These are phyloP conservation scores for Sporothrix schenckii DNA, from an alignment of 2,329 filamentous ascomycete genomes.

Conservation along the genomic window DNA sequence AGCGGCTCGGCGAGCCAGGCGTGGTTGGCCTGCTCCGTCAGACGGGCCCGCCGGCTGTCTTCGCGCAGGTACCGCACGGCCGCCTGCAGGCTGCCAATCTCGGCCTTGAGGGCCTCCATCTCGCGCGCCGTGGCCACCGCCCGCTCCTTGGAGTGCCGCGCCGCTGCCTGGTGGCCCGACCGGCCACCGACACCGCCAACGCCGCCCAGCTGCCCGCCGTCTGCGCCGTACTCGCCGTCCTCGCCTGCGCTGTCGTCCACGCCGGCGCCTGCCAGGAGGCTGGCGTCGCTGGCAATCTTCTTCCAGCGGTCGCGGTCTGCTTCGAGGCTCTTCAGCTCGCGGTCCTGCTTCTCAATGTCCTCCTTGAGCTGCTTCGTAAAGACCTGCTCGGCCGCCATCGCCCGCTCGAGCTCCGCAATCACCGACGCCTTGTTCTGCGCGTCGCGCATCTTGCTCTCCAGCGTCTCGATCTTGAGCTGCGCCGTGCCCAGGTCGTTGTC, in stretches of 20 bases:
- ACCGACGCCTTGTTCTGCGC: conserved; percentile 74
- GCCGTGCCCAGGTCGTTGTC: conserved; percentile 85
- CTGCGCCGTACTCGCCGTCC: not conserved
- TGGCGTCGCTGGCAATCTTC: conserved; percentile 67
- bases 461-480: conserved; percentile 88
- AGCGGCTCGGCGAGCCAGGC: conserved; percentile 69
- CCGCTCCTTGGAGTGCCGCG: conserved; percentile 53
- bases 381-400: conserved; percentile 58
- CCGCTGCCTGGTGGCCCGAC: conserved; percentile 3
- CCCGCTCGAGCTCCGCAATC: conserved; percentile 66
- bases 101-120: conserved; percentile 70
- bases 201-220: not conserved
- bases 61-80: conserved; percentile 69
- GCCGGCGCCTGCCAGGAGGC: conserved; percentile 49
- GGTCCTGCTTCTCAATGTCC: conserved; percentile 67
- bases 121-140: conserved; percentile 72
- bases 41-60: conserved; percentile 65
- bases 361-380: conserved; percentile 60
- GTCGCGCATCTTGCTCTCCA: conserved; percentile 85
- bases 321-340: conserved; percentile 66
- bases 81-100: conserved; percentile 66
- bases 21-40: conserved; percentile 57
- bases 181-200: not conserved
- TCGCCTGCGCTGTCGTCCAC: conserved; percentile 19
- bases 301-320: conserved; percentile 71